Evolutionary conservation across 352 stramenopile species (phyloP).

Genomic region (Phytopythium litorale): DNA sequence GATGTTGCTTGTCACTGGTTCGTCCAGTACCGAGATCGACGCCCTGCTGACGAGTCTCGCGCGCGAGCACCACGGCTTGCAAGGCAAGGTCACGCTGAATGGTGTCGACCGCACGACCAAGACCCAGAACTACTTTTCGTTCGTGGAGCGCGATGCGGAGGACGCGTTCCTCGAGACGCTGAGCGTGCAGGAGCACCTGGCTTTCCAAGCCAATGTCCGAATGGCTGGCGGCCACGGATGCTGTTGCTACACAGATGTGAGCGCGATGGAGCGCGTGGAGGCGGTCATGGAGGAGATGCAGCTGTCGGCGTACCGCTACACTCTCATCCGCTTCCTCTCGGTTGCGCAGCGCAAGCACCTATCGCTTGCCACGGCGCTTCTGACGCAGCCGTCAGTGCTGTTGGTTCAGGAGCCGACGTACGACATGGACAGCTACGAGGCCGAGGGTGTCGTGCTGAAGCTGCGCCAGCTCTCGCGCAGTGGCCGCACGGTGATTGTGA

Average conservation of each 20-base stretch:
- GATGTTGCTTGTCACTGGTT: slow-evolving; percentile 24
- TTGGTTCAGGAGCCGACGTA: slow-evolving; percentile 84
- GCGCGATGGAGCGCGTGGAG: slow-evolving; percentile 19
- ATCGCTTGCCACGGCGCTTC: slow-evolving; percentile 74
- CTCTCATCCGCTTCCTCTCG: slow-evolving; percentile 27
- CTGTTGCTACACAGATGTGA: slow-evolving; percentile 11
- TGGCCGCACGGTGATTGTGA: slow-evolving; percentile 85
- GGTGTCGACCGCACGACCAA: slow-evolving; percentile 9
- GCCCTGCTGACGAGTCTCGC: slow-evolving; percentile 24
- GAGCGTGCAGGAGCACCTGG: slow-evolving; percentile 31
- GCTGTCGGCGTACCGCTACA: slow-evolving; percentile 17
- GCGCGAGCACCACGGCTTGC: slow-evolving; percentile 10
- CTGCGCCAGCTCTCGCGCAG: slow-evolving; percentile 69
- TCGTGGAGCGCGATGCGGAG: slow-evolving; percentile 11
- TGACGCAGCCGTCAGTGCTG: slow-evolving; percentile 75
- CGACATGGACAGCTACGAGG: slow-evolving; percentile 57
- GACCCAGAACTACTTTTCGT: slow-evolving; percentile 9
- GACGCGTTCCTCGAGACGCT: slow-evolving; percentile 32
- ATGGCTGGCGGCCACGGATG: slow-evolving; percentile 13
- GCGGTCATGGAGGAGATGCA: slow-evolving; percentile 27
- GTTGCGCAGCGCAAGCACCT: slow-evolving; percentile 70
- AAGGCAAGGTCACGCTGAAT: slow-evolving; percentile 27
- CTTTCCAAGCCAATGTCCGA: slow-evolving; percentile 23
- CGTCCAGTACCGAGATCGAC: slow-evolving; percentile 19
- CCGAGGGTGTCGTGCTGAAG: slow-evolving; percentile 42